Conservation (phyloP, 2,329 filamentous ascomycete species). For the Xylariaceae sp. region DNA sequence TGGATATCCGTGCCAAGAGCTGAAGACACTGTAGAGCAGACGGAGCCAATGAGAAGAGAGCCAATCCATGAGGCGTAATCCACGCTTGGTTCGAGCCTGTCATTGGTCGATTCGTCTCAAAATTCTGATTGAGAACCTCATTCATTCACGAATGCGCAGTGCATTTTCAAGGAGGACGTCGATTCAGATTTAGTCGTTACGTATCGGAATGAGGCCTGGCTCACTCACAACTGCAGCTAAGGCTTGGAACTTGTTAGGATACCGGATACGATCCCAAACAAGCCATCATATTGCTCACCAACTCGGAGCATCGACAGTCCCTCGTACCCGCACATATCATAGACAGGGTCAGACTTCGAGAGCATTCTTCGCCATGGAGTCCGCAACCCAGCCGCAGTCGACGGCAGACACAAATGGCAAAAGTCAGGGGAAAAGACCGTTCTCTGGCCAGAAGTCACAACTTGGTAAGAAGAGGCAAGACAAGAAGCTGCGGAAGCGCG, state of each 20-base stretch:
- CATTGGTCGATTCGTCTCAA: background rate
- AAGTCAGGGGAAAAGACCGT: constrained; percentile 20
- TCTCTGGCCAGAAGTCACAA: constrained; percentile 14
- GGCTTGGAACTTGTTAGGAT: constrained; percentile 4
- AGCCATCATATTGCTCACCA: background rate
- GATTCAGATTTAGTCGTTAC: background rate
- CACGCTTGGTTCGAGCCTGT: too few relatives aligned
- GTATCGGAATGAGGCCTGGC: constrained; percentile 6
- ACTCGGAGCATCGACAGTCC: too few relatives aligned
- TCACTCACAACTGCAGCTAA: background rate
- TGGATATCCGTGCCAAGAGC: too few relatives aligned
- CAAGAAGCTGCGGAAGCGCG: constrained; percentile 40
- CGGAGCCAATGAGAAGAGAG: too few relatives aligned
- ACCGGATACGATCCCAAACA: background rate
- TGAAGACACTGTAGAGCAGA: too few relatives aligned
- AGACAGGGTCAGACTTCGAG: background rate
- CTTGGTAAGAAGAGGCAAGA: constrained; percentile 18
- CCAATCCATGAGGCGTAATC: too few relatives aligned
- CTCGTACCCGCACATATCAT: background rate
- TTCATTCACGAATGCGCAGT: background rate
- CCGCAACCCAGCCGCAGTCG: background rate
- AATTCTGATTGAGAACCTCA: background rate
- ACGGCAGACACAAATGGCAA: background rate
- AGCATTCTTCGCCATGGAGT: background rate
- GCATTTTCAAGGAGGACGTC: background rate